A percentile compares a stretch with the other conserved stretches of the same genome.
These are phyloP conservation scores for Datisca glomerata DNA, from an alignment of 306 rosid genomes.

Conservation along the genomic window DNA sequence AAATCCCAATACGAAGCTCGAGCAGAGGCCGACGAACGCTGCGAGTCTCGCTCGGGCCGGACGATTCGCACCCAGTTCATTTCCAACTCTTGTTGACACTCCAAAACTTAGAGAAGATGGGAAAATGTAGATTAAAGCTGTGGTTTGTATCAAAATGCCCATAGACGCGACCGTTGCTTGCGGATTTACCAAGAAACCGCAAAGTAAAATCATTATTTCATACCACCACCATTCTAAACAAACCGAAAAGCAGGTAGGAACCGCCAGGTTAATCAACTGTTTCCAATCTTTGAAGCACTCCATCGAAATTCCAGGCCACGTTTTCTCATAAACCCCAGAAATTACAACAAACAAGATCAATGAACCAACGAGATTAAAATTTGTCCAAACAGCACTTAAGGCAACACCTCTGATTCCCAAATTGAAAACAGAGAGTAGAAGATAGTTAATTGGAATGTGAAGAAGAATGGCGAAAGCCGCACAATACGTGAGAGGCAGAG, in stretches of 20 bases:
- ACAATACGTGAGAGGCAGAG: constrained; percentile 61
- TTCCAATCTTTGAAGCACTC: constrained; percentile 41
- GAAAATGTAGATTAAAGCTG: constrained; percentile 79
- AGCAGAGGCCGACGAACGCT: constrained; percentile 50
- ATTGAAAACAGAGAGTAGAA: constrained; percentile 40
- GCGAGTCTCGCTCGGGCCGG: constrained; percentile 48
- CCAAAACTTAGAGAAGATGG: constrained; percentile 83
- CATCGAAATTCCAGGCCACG: constrained; percentile 53
- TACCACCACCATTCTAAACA: constrained; percentile 99
- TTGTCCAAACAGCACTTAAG: constrained; percentile 66
- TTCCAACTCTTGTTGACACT: constrained; percentile 85
- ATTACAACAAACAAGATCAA: constrained; percentile 36
- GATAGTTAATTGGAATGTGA: constrained; percentile 72
- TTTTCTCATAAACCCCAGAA: constrained; percentile 47
- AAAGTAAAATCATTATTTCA: constrained; percentile 83
- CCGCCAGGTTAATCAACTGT: constrained; percentile 35
- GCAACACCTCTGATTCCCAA: constrained; percentile 73
- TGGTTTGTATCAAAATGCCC: constrained; percentile 87
- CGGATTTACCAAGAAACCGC: constrained; percentile 71
- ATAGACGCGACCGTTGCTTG: constrained; percentile 84
- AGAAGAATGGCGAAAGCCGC: constrained; percentile 46
- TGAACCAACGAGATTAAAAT: constrained; percentile 50
- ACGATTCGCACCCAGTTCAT: constrained; percentile 62
- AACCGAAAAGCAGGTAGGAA: constrained; percentile 87
- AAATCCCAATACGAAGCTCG: constrained; percentile 47